These are phyloP conservation scores for Aspergillus uvarum DNA, from an alignment of 2,329 filamentous ascomycete species.

Conservation along the genomic window DNA sequence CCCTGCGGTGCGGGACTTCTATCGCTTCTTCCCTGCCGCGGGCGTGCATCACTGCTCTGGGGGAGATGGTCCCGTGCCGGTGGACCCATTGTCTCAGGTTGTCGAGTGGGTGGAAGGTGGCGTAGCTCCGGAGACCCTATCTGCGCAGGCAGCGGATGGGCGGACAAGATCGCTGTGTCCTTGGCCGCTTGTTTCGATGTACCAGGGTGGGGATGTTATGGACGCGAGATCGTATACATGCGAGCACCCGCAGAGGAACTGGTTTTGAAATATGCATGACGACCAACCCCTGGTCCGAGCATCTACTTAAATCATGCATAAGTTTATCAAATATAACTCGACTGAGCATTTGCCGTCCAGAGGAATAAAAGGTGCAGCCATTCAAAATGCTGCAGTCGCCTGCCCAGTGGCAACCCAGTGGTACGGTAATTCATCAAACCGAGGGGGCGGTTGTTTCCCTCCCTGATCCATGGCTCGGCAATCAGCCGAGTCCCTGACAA, in stretches of 20 bases:
- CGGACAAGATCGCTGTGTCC: conserved; percentile 8
- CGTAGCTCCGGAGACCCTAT: conserved; percentile 15
- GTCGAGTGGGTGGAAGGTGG: conserved; percentile 24
- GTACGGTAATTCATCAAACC: too few species aligned
- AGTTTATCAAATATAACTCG: too few species aligned
- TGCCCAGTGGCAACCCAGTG: too few species aligned
- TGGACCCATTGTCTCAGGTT: conserved; percentile 11
- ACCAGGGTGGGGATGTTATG: conserved; percentile 1
- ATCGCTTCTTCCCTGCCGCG: conserved; percentile 41
- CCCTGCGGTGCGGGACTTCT: conserved; percentile 32
- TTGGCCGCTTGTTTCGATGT: conserved; percentile 13
- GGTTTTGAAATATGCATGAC: background rate
- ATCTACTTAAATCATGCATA: too few species aligned
- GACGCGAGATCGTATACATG: background rate
- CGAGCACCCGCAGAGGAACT: background rate
- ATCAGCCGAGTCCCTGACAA: too few species aligned
- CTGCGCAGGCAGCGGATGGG: background rate
- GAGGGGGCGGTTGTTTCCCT: too few species aligned
- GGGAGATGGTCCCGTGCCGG: conserved; percentile 25
- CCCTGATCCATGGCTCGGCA: too few species aligned
- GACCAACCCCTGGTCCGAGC: too few species aligned
- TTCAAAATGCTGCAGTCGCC: too few species aligned
- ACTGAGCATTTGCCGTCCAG: too few species aligned
- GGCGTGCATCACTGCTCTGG: conserved; percentile 39
- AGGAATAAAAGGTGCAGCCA: too few species aligned